Conservation (phyloP, 768 basidiomycete species). For the Lactarius psammicola region DNA sequence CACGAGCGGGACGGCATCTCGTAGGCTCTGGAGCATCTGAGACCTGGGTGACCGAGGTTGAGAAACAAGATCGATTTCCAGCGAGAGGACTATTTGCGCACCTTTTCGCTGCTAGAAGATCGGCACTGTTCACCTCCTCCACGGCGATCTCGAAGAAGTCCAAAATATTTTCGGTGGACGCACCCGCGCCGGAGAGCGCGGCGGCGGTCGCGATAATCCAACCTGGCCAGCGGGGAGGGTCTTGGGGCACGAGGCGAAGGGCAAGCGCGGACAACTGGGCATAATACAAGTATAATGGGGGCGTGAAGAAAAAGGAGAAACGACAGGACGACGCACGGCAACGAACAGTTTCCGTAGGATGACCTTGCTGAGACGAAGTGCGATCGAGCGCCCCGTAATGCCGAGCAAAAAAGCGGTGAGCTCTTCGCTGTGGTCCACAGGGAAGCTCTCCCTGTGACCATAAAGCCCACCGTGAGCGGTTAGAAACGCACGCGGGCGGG, state of each 20-base stretch:
- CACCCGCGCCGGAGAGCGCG: conserved; percentile 58
- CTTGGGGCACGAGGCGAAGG: conserved; percentile 61
- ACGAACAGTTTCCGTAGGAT: conserved; percentile 87
- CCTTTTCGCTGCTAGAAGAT: conserved; percentile 72
- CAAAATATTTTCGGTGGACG: conserved; percentile 57
- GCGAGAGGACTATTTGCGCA: conserved; percentile 39
- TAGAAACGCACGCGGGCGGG: not conserved
- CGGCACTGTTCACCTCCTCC: conserved; percentile 76
- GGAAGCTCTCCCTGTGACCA: conserved; percentile 66
- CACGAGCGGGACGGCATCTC: conserved; percentile 68
- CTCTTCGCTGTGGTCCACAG: conserved; percentile 52
- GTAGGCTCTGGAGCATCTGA: conserved; percentile 63
- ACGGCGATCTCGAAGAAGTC: conserved; percentile 82
- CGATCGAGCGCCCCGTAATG: conserved; percentile 64
- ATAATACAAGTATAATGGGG: conserved; percentile 10
- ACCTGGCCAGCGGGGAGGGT: conserved; percentile 63
- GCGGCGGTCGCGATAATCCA: conserved; percentile 71
- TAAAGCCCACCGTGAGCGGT: not conserved
- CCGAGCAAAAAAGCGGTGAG: conserved; percentile 69
- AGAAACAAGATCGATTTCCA: conserved; percentile 11
- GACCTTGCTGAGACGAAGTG: conserved; percentile 58
- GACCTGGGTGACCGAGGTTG: conserved; percentile 41
- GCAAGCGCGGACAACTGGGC: conserved; percentile 48
- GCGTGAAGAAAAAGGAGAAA: not conserved
- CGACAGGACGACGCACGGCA: conserved; percentile 52